Evolutionary conservation across 768 basidiomycete species (phyloP).

Genomic region (Gymnopilus dilepis): DNA sequence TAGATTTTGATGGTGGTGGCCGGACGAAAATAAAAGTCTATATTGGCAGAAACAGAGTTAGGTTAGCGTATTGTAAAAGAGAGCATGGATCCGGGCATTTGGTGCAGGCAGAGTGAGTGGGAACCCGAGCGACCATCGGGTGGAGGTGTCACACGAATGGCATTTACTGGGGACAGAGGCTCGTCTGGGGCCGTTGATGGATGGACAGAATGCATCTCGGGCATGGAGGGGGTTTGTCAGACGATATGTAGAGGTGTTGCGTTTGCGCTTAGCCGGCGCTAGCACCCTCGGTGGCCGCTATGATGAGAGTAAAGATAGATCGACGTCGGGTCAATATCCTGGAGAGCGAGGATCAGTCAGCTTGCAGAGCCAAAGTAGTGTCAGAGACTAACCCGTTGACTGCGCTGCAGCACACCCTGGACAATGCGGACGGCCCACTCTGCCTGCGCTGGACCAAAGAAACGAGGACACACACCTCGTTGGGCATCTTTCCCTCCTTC

Average conservation of each 20-base stretch:
- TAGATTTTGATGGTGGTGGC: constrained; percentile 84
- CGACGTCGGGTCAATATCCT: neutral
- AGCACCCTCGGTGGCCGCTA: neutral
- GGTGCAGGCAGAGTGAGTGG: constrained; percentile 18
- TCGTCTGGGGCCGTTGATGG: neutral
- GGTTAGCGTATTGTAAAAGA: neutral
- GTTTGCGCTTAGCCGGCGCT: neutral
- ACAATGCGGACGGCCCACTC: constrained; percentile 15
- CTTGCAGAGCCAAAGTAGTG: neutral
- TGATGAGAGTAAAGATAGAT: neutral
- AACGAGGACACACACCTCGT: constrained; percentile 31
- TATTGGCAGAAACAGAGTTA: constrained; percentile 7
- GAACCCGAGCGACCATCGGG: constrained; percentile 3
- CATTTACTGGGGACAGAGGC: neutral
- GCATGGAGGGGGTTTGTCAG: neutral
- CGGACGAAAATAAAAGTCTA: constrained; percentile 93
- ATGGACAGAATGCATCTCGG: neutral
- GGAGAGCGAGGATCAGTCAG: neutral
- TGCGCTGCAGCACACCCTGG: neutral
- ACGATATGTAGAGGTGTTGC: neutral
- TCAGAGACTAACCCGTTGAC: neutral
- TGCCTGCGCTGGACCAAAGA: constrained; percentile 15
- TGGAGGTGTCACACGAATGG: constrained; percentile 2
- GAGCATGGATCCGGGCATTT: neutral
- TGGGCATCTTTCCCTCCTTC: constrained; percentile 32